Evolutionary conservation across 2,329 filamentous ascomycete genomes (phyloP).

Genomic region (Pseudonectria foliicola): DNA sequence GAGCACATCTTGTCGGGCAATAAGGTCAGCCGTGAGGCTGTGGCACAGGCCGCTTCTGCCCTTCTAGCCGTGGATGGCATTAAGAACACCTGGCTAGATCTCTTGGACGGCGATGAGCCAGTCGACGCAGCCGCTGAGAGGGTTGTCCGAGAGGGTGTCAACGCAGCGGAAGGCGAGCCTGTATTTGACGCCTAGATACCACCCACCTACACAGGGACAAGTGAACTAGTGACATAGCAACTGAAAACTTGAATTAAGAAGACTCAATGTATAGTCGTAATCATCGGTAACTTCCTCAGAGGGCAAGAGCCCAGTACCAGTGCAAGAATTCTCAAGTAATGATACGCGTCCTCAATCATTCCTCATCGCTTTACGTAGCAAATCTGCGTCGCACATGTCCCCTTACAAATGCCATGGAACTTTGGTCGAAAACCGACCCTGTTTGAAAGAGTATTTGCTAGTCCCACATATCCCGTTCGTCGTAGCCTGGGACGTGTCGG

Average conservation of each 20-base stretch:
- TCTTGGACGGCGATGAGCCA: slow-evolving; percentile 47
- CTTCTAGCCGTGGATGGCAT: slow-evolving; percentile 44
- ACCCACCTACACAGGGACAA: neutral
- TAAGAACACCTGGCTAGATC: slow-evolving; percentile 47
- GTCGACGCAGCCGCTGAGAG: slow-evolving; percentile 40
- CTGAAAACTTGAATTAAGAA: neutral
- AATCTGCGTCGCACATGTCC: too few species aligned
- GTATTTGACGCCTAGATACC: slow-evolving; percentile 20
- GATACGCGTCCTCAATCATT: too few species aligned
- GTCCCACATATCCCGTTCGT: slow-evolving; percentile 5
- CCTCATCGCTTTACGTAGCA: too few species aligned
- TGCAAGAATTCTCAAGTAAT: too few species aligned
- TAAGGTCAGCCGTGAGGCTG: slow-evolving; percentile 47
- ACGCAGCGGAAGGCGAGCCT: slow-evolving; percentile 46
- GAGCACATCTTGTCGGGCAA: slow-evolving; percentile 24
- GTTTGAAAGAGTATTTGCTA: too few species aligned
- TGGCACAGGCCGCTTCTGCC: slow-evolving; percentile 50
- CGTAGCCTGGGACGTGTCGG: neutral
- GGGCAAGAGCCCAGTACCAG: too few species aligned
- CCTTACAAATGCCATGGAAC: too few species aligned
- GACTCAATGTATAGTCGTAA: too few species aligned
- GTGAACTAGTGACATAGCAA: slow-evolving; percentile 1
- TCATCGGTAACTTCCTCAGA: too few species aligned
- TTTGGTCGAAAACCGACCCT: too few species aligned
- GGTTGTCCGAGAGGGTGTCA: slow-evolving; percentile 41